Base-by-base conservation (phyloP, 805 yeast species). In the Kodamaea kaohsiungensis region DNA sequence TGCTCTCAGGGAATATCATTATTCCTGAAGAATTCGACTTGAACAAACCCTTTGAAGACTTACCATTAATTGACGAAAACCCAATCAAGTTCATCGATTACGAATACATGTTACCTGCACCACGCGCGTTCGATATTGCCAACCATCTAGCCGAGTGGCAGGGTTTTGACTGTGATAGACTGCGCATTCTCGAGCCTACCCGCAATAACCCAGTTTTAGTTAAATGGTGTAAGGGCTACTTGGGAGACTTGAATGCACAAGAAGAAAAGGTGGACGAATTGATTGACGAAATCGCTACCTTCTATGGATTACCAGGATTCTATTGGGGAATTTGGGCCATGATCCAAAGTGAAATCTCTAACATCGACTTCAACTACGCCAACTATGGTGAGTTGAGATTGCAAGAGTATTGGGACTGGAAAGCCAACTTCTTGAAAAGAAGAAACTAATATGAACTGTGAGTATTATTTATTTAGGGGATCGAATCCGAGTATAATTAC, bases 261-360 rank as follows among this genome's bases (percentile, higher is more conserved):
- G 49, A 53, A 1, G 68, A 65, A 7, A 65, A 72, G 19, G 69
- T 86, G 5, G 76, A 76, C 51, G 58, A 56, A 0, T 68, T 87
- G 30, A 79, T 87, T 17, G 67, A 72, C 10, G 92, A 88, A 64
- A 77, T 88, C 18, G 67, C 73, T 12, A 65, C 77, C 3, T 87
- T 81, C 73, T 88, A 86, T 72, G 95, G 95, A 0, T 69, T 88
- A 69, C 95, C 95, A 0, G 95, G 93, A 0, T 86, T 88, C 62
- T 88, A 86, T 65, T 88, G 95, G 95, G 92, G 93, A 1, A 78
- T 88, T 8, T 88, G 95, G 95, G 84, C 91, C 1, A 86, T 85
- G 56, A 88, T 88, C 51, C 95, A 88, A 67, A 77, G 87, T 56
- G 79, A 79, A 52, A 81, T 85, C 18, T 85, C 91, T 1, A 78